Evolutionary conservation across 2,329 filamentous ascomycete genomes (phyloP), one percentile per base, ranked within the genome.

Genomic region (Beauveria brongniartii): DNA sequence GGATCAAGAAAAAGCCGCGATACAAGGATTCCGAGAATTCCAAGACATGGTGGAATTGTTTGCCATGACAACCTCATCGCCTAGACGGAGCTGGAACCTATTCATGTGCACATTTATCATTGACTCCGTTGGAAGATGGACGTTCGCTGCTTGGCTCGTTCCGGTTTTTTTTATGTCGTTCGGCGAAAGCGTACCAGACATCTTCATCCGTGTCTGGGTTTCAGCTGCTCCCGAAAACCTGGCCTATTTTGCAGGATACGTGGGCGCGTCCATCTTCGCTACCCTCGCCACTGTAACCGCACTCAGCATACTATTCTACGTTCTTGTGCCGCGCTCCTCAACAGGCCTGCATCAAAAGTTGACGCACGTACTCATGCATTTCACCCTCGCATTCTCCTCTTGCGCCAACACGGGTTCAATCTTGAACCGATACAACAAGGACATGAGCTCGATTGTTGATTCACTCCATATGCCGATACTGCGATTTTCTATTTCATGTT

Each of bases 381-480:
- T 18, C 16, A 43, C 40, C 4, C 28, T 26, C 16, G 20, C 52
- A 28, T 37, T 37, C 26, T 46, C 46, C 8, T 44, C 47, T 10
- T 46, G 22, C 3, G 24, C 48, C 12, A 40, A 59, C 16, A 43
- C 22, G 0, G 57, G 48, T 12, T 44, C 48, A 22, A 37, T 44
- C 5, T 22, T 51, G 18, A 61, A 56, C 14, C 47, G 52, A 40
- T 61, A 48, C 37, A 55, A 18, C 43, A 16, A 56, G 12, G 52
- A 56, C 10, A 66, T 70, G 14, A 65, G 65, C 26, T 24, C 68
- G 1, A 61, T 69, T 8, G 67, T 68, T n/a, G 62, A 59, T 6
- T 61, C 66, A 47, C 55, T 70, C 5, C 67, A 65, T n/a, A 10
- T 0, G 55, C 55, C 3, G 54, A 56, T n/a, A 30, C 63, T 22